Evolutionary conservation across 352 stramenopile species (phyloP), one percentile per base, ranked within the genome.

Genomic region (Globisporangium apiculatum): DNA sequence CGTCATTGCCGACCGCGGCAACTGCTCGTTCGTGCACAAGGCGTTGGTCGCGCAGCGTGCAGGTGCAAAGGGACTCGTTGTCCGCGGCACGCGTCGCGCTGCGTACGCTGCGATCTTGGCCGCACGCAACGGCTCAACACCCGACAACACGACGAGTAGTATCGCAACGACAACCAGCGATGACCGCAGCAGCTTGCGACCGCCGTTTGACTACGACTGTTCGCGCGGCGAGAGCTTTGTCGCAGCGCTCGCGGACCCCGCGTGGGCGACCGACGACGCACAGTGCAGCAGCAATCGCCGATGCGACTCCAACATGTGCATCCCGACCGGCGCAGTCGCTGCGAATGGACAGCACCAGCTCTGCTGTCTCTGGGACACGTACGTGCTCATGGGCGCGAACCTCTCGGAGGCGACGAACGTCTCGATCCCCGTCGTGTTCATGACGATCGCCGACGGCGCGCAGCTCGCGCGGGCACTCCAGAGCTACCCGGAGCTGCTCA

Each of bases 281-380:
- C 7, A 53, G 5, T 92, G 82, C 57, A 70, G 47, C 5, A 37
- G 35, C 0, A 67, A 75, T 12, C 12, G 40, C 7, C 46, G 35
- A 24, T 92, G 82, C n/a, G 40, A 18, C 43, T 90, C 79, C 3
- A 62, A 62, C 10, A 76, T 72, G 37, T 92, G 82, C 60, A 70
- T 92, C 17, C 62, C 80, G 17, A 92, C 82, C 24, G 82, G 75
- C 1, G 42, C 56, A n/a, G 51, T 72, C 0, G 61, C 65, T 31
- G 38, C 62, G 3, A 17, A 62, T 0, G 61, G 55, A 7, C 60
- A 60, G 15, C 67, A 85, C 52, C 76, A 92, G 50, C 58, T 90
- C 1, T 92, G 83, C 68, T 93, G 78, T 59, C 69, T 91, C 59
- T 89, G 78, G 78, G 80, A 93, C 60, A 93, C 79, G 35, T 71